phyloP scores from a whole-genome alignment of 2,329 filamentous ascomycete genomes.

The Venturia effusa region DNA sequence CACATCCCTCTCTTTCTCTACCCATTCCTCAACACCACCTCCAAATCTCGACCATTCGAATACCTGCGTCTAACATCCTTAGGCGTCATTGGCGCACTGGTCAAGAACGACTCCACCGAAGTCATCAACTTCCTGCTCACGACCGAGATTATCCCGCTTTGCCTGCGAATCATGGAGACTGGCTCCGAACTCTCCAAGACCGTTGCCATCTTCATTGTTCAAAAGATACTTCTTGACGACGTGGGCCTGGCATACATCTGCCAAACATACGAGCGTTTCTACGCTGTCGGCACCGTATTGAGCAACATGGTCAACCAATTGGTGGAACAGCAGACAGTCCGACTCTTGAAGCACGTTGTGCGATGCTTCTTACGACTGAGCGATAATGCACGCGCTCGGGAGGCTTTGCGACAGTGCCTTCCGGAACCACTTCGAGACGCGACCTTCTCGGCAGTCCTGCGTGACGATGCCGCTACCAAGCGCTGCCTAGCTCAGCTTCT shows the following conservation, averaged over 20 bases:
- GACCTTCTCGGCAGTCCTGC: conserved; percentile 90
- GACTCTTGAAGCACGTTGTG: conserved; percentile 93
- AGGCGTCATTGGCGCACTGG: conserved; percentile 89
- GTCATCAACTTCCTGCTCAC: conserved; percentile 98
- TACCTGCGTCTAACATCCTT: conserved; percentile 92
- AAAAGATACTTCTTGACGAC: conserved; percentile 96
- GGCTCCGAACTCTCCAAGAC: conserved; percentile 98
- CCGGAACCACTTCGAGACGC: conserved; percentile 97
- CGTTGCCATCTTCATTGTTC: conserved; percentile 97
- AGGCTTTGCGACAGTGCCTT: conserved; percentile 89
- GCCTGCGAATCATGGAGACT: conserved; percentile 97
- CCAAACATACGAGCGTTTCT: conserved; percentile 96
- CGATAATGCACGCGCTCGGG: conserved; percentile 89
- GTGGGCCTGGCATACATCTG: conserved; percentile 97
- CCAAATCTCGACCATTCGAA: conserved; percentile 94
- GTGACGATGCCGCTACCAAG: conserved; percentile 95
- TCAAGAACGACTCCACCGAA: conserved; percentile 97
- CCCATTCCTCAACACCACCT: conserved; percentile 96
- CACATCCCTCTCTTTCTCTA: conserved; percentile 97
- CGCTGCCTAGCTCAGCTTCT: conserved; percentile 93
- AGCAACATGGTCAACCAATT: conserved; percentile 98
- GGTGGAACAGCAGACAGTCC: conserved; percentile 93
- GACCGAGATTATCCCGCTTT: conserved; percentile 96
- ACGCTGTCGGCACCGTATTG: conserved; percentile 90
- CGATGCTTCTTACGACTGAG: conserved; percentile 94